phyloP scores from a whole-genome alignment of 495 filamentous ascomycete genomes.

The Hypoxylon subgilvum region DNA sequence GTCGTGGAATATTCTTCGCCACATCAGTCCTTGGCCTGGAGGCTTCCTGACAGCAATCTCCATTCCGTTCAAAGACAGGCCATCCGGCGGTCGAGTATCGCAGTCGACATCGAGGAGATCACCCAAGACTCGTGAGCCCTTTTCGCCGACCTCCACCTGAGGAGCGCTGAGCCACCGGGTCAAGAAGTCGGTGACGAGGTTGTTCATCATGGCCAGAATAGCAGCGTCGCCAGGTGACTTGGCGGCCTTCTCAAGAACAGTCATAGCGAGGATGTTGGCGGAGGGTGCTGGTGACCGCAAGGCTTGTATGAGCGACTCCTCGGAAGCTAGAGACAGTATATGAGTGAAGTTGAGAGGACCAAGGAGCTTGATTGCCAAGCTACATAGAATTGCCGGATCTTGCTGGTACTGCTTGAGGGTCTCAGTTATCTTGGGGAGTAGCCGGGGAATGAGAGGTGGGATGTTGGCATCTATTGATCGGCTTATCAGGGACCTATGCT shows the following conservation, averaged over 20 bases:
- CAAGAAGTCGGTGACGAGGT: slow-evolving; percentile 66
- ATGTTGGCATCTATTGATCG: slow-evolving; percentile 50
- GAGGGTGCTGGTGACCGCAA: slow-evolving; percentile 66
- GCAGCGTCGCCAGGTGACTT: slow-evolving; percentile 65
- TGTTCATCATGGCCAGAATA: slow-evolving; percentile 69
- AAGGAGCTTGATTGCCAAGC: slow-evolving; percentile 61
- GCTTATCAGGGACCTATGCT: background rate
- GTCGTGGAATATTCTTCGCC: slow-evolving; percentile 74
- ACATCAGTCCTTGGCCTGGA: slow-evolving; percentile 71
- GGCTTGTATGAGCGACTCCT: slow-evolving; percentile 59
- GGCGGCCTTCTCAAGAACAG: slow-evolving; percentile 74
- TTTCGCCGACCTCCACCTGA: slow-evolving; percentile 75
- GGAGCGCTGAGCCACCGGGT: slow-evolving; percentile 73
- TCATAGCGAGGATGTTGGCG: slow-evolving; percentile 73
- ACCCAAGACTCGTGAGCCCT: slow-evolving; percentile 68
- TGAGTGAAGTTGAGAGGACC: slow-evolving; percentile 57
- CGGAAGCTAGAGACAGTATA: slow-evolving; percentile 58
- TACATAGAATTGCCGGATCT: slow-evolving; percentile 58
- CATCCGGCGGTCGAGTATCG: slow-evolving; percentile 56
- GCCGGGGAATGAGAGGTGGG: slow-evolving; percentile 51
- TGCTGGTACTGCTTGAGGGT: slow-evolving; percentile 55
- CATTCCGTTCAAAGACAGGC: slow-evolving; percentile 29
- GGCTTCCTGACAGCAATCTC: slow-evolving; percentile 47
- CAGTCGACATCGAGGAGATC: slow-evolving; percentile 73
- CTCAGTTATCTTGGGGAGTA: slow-evolving; percentile 57